A percentile compares a stretch with the other conserved stretches of the same genome.
Evolutionary conservation across 345 rosid genomes (phyloP).

Genomic region (Brassica napus): Da-Ae NC_063438.1:28251501-28252000

Average conservation of each 20-base stretch:
- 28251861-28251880: not conserved
- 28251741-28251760: not conserved
- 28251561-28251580: not conserved
- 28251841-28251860: not conserved
- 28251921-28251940: too few relatives aligned
- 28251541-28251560: not conserved
- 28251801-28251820: constrained; percentile 25
- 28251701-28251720: not conserved
- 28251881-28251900: too few relatives aligned
- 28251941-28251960: too few relatives aligned
- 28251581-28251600: not conserved
- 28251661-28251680: not conserved
- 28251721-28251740: constrained; percentile 11
- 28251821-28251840: not conserved
- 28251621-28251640: not conserved
- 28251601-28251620: not conserved
- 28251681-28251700: not conserved
- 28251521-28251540: not conserved
- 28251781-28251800: constrained; percentile 15
- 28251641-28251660: constrained; percentile 29
- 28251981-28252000: too few relatives aligned
- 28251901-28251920: too few relatives aligned
- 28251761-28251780: not conserved
- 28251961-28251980: too few relatives aligned
- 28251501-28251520: constrained; percentile 15